Evolutionary conservation across 2,329 filamentous ascomycete species (phyloP), one percentile per base, ranked within the genome.

Genomic region (Colletotrichum sp.): DNA sequence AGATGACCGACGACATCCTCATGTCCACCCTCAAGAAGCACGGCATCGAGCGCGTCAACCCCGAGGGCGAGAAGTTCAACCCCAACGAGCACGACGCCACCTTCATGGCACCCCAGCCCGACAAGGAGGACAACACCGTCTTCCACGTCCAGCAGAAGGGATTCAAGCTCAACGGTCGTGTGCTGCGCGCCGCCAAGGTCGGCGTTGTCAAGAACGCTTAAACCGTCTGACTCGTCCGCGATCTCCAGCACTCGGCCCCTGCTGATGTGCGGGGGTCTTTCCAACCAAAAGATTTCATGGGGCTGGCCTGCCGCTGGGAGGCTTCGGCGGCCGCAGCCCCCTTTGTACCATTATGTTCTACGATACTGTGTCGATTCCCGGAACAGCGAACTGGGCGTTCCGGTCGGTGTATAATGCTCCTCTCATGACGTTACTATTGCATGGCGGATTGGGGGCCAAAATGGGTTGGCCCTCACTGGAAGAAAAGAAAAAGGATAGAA

Each of bases 81-180:
- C 96, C 97, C 79, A 98, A 98, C 86, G 91, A 95, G 86, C 97
- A 99, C 85, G 97, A 99, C 90, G 97, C 97, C 49, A 97, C 95
- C 26, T 99, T 99, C 88, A 96, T 98, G 93, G 93, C 95, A 12
- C 95, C 96, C 59, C 92, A 95, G 88, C 91, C 93, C 69, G 96
- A 92, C 80, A 98, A 98, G 90, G 94, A 98, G 85, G 93, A 99
- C 82, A 95, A 95, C 80, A 94, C 93, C 72, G 95, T 98, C 82
- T 97, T 99, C 88, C 93, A 94, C 84, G 95, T 95, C 66, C 96
- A 99, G 90, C 95, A 95, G 86, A 99, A 98, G 90, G 97, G 97
- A 70, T 99, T 98, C 89, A 93, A 92, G 86, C 92, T 99, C 79
- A 99, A 99, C 84, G 96, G 96, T 76, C 91, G 97, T 77, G 90